Evolutionary conservation across 2,329 filamentous ascomycete species (phyloP).

Genomic region (Penicillium sp.): DNA sequence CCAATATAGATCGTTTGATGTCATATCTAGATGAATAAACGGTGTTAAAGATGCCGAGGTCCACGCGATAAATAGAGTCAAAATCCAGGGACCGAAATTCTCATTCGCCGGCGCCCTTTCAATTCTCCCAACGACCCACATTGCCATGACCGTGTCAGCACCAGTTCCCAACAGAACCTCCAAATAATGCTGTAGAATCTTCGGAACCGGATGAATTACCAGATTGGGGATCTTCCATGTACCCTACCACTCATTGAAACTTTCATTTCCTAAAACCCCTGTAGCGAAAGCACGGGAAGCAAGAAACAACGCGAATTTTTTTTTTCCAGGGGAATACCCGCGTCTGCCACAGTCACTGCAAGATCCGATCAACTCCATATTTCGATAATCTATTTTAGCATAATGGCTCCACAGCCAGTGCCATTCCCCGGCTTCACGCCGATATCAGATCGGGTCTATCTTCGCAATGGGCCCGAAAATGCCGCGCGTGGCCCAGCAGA

Average conservation of each 20-base stretch:
- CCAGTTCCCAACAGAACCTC: neutral
- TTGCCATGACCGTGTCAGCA: neutral
- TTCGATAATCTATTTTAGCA: neutral
- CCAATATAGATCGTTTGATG: no score
- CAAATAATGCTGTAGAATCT: neutral
- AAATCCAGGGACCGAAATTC: neutral
- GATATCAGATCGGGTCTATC: constrained; percentile 50
- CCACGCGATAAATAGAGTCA: neutral
- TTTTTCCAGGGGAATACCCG: neutral
- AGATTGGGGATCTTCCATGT: neutral
- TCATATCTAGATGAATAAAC: neutral
- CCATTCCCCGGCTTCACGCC: constrained; percentile 48
- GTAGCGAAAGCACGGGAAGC: neutral
- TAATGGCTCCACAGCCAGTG: constrained; percentile 20
- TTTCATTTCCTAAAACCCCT: neutral
- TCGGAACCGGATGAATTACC: neutral
- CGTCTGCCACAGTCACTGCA: neutral
- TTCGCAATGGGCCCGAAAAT: constrained; percentile 34
- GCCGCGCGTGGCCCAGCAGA: constrained; percentile 29
- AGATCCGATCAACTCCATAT: neutral
- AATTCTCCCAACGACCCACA: constrained; percentile 2
- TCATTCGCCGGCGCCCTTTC: neutral
- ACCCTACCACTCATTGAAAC: neutral
- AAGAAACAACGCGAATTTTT: neutral
- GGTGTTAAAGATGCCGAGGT: neutral